These are phyloP conservation scores for Cladobotryum mycophilum DNA, from an alignment of 2,329 filamentous ascomycete species.

Conservation along the genomic window DNA sequence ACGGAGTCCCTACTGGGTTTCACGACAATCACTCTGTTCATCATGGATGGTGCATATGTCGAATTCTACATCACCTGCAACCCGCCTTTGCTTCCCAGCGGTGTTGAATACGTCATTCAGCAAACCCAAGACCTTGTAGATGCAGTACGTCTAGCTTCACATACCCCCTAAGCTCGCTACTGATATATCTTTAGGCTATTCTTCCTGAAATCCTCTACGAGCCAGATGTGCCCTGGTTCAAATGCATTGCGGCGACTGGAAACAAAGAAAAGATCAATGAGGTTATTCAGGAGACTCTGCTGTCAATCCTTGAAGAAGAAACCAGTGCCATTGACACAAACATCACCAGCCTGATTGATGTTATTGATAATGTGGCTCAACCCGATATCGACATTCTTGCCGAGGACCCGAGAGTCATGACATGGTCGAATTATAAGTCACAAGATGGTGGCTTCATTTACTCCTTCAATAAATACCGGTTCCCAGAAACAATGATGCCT, in stretches of 20 bases:
- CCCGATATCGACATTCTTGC: constrained; percentile 17
- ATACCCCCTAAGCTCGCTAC: not conserved
- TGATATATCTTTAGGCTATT: constrained; percentile 8
- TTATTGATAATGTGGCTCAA: not conserved
- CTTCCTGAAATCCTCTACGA: constrained; percentile 31
- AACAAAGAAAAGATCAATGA: constrained; percentile 13
- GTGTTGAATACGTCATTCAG: constrained; percentile 22
- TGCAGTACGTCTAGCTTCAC: not conserved
- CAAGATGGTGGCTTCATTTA: not conserved
- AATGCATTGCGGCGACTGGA: constrained; percentile 18
- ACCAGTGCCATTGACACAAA: constrained; percentile 7
- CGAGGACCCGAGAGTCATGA: constrained; percentile 15
- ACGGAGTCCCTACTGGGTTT: not conserved
- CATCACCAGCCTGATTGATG: not conserved
- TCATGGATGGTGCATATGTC: constrained; percentile 6
- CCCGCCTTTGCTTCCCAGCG: constrained; percentile 26
- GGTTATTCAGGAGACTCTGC: constrained; percentile 17
- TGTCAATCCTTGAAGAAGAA: constrained; percentile 16
- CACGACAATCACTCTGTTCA: not conserved
- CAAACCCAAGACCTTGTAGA: constrained; percentile 1
- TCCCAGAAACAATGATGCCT: constrained; percentile 16
- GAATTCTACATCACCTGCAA: constrained; percentile 32
- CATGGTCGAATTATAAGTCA: constrained; percentile 17
- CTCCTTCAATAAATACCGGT: constrained; percentile 17
- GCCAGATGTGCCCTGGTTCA: constrained; percentile 30